Evolutionary conservation across 1,139 yeast species (phyloP), one percentile per base, ranked within the genome.

Genomic region (Pichia sp.): DNA sequence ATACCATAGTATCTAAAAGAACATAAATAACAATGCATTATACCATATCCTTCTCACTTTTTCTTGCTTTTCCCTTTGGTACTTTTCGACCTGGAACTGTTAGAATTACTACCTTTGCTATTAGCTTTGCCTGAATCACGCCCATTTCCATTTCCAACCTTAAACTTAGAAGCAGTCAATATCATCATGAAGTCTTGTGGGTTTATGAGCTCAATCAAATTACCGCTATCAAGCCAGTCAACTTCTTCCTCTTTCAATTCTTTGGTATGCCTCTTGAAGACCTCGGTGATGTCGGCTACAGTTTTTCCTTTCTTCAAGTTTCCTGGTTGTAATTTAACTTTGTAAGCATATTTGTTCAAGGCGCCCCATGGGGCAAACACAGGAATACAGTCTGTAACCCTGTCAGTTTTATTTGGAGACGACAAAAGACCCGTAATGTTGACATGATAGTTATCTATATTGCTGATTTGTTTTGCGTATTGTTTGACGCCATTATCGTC

Each of bases 321-420:
- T 0, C 99, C 99, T 0, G 96, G 95, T 62, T 84, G 90, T 45
- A 93, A 72, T 69, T 93, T 92, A 43, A 89, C 85, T 67, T 90
- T 90, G 72, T 87, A 90, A 67, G 88, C 85, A 71, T 79, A 81
- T 67, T 86, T 86, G 58, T 75, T 79, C 62, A 93, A 71, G 0
- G 97, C 79, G 11, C 80, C 72, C 96, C 97, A 95, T 1, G 99
- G 99, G 0, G 93, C 98, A 76, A 90, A 92, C 8, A 89, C 84
- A 0, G 97, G 96, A 8, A 93, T 80, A 7, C 87, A 81, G 51
- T 83, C 89, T 8, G 70, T 63, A n/a, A 85, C 61, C 0, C 72
- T 71, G 61, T 80, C 84, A 0, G 72, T 68, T 29, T 72, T 61
- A 6, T 70, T 67, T 0, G 84, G 84, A 48, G 77, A 75, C 16